phyloP scores from a whole-genome alignment of 2,329 filamentous ascomycete genomes.

The Xylaria polymorpha region DNA sequence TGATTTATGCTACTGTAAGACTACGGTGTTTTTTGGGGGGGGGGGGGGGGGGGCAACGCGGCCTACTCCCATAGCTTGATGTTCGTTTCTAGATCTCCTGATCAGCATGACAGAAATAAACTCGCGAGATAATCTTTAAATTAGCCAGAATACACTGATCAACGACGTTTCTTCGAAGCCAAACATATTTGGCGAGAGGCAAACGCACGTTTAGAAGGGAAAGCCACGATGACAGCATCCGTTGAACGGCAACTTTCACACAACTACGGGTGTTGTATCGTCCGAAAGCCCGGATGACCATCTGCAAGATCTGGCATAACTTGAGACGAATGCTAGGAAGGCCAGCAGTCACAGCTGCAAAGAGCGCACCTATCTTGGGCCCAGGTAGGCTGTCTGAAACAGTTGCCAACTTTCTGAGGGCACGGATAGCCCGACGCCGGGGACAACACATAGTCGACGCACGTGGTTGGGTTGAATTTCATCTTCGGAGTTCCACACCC shows the following conservation, averaged over 20 bases:
- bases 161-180: conserved; percentile 25
- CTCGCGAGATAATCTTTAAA: conserved; percentile 13
- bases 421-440: conserved; percentile 28
- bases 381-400: conserved; percentile 28
- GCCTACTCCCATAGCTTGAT: conserved; percentile 18
- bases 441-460: conserved; percentile 12
- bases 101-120: conserved; percentile 33
- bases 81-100: conserved; percentile 39
- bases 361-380: conserved; percentile 9
- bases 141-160: conserved; percentile 35
- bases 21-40: background rate
- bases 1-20: conserved; percentile 25
- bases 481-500: background rate
- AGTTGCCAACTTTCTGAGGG: conserved; percentile 15
- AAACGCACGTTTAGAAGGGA: conserved; percentile 1
- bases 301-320: conserved; percentile 28
- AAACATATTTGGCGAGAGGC: conserved; percentile 18
- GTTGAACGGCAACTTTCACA: conserved; percentile 4
- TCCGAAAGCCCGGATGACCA: conserved; percentile 12
- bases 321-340: conserved; percentile 29
- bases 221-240: background rate
- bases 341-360: conserved; percentile 19
- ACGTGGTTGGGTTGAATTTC: background rate
- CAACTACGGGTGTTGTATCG: conserved; percentile 11
- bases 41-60: conserved; percentile 16